Evolutionary conservation across 75 land plant genomes (phyloP), one percentile per base, ranked within the genome.

Genomic region (Ceratopteris richardii): DNA sequence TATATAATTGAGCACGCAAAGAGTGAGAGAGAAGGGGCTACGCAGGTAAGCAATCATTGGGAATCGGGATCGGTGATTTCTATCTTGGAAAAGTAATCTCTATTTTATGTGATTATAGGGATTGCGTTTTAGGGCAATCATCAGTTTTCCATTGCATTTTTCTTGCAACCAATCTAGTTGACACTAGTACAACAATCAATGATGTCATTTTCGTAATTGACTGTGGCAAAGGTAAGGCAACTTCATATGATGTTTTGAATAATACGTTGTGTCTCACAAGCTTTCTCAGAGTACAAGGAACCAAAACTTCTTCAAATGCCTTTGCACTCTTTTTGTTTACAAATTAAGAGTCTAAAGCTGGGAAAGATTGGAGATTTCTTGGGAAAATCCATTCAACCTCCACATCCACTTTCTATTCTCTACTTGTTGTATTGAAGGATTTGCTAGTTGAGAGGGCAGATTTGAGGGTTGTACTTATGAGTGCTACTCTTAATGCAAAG

Each of bases 191-290:
- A 29, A 91, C 97, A 48, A 91, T 91, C 28, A 86, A 87, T 62
- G 97, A 91, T 80, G 85, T 91, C 9, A 92, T 91, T 54, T 91
- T 86, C 76, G 91, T 91, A 7, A 67, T 91, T 47, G 97, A 94
- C 51, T 83, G 93, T 83, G 98, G 98, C 30, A 94, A 89, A 64
- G 96, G 96, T 54, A 94, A 94, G 62, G 97, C 83, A 61, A 91
- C 91, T 39, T 91, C 97, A 2, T 91, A 91, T 71, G 97, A 91
- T 80, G 97, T 92, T 23, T 57, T 91, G 31, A 91, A 86, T 67
- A 90, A 90, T 39, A 90, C 96, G 25, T 87, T 90, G 23, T 90
- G 96, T 69, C 78, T 91, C 59, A 75, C 84, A 92, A 51, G 66
- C 89, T 10, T 82, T 92, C 65, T 59, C 89, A 33, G 82, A 84